Base-by-base conservation (phyloP, 2,329 filamentous ascomycete species). In the Talaromyces albobiverticillius region DNA sequence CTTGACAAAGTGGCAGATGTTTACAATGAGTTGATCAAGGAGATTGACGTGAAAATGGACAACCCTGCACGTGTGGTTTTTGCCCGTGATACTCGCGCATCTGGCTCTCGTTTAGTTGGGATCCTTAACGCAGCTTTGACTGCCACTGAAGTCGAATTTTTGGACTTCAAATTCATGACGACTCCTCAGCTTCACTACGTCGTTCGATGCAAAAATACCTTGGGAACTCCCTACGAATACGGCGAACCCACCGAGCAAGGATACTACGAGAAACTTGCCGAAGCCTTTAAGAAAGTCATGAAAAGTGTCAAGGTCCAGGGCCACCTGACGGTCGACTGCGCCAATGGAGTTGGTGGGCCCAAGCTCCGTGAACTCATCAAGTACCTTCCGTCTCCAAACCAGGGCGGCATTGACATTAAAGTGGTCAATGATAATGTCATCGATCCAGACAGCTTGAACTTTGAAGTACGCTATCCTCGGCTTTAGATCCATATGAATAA, bases 171-270 rank as follows among this genome's bases (percentile, higher is more conserved):
- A 74, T 86, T 92, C 69, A 80, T 96, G 66, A 97, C 94, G 11
- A 99, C 94, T 3, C 94, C 94, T n/a, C 94, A 97, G 76, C 82
- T 99, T 55, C 94, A 99, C 78, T 99, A 99, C 75, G 81, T 97
- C 60, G 93, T 93, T 29, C 89, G 94, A 60, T 95, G 92, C 72
- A 83, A 91, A 75, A 99, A 99, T 76, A 97, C 93, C 1, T 83
- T 94, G 64, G 89, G 88, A 57, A 95, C 90, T 2, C 86, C 88
- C 53, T 86, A 91, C 62, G 83, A 90, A 16, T 99, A 97, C 68
- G 94, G 94, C 54, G 85, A 90, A 67, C 83, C 90, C 51, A 95
- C 88, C 58, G 93, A 97, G 77, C 79, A 84, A 55, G 94, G 94
- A 32, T 99, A 99, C 76, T 97, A 97, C 73, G 83, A 94, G 75